These are phyloP conservation scores for Acacia crassicarpa DNA, from an alignment of 306 rosid genomes.

Conservation along the genomic window DNA sequence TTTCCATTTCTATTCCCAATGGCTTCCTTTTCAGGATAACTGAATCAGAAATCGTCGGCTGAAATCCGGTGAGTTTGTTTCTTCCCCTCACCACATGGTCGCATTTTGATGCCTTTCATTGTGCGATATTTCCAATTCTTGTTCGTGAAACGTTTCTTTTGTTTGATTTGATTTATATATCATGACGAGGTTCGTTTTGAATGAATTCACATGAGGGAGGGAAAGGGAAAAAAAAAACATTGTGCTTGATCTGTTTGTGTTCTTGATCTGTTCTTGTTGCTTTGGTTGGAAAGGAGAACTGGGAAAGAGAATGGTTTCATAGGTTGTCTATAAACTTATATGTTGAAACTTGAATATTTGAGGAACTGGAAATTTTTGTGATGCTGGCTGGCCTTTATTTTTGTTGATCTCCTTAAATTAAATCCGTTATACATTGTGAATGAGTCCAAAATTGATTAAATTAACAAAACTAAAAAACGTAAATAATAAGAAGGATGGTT, in stretches of 20 bases:
- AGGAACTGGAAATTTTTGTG: neutral
- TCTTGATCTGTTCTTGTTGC: neutral
- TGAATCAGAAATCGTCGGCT: neutral
- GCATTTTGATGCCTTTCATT: neutral
- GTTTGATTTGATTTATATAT: neutral
- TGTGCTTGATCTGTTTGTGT: too few species aligned
- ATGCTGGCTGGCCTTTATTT: neutral
- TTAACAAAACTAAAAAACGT: too few species aligned
- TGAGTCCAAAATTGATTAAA: too few species aligned
- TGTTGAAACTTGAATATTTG: neutral
- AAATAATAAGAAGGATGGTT: too few species aligned
- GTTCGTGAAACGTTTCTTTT: neutral
- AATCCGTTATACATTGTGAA: too few species aligned
- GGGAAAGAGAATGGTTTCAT: neutral
- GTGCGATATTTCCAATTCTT: neutral
- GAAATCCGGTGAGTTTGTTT: constrained; percentile 43
- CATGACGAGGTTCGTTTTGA: neutral
- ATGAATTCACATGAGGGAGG: neutral
- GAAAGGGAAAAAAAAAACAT: neutral
- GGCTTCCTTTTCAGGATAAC: neutral
- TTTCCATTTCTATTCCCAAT: neutral
- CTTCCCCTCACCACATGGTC: neutral
- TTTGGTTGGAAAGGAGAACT: constrained; percentile 6
- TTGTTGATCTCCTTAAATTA: too few species aligned
- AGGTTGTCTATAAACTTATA: neutral